A percentile compares a stretch with the other conserved stretches of the same genome.
These are phyloP conservation scores for Daldinia eschscholtzii DNA, from an alignment of 2,329 filamentous ascomycete genomes.

Conservation along the genomic window DNA sequence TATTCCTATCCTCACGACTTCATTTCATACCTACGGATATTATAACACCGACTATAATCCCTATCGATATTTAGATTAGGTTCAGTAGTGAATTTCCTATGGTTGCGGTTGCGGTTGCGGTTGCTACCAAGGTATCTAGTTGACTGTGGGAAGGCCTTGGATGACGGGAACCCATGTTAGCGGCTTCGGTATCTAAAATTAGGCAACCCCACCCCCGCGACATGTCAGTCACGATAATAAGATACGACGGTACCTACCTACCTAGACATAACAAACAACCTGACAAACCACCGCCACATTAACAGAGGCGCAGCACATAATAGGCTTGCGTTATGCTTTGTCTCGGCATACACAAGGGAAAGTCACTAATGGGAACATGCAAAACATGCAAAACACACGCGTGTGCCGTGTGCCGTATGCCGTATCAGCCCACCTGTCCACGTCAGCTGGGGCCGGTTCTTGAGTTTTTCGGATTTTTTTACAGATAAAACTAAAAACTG, in stretches of 20 bases:
- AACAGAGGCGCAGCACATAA: conserved; percentile 32
- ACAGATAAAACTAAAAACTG: not conserved
- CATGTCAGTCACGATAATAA: conserved; percentile 4
- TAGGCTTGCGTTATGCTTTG: conserved; percentile 27
- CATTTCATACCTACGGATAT: no score
- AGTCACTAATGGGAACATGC: conserved; percentile 15
- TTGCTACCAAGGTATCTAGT: no score
- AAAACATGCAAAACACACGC: conserved; percentile 18
- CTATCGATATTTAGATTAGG: no score
- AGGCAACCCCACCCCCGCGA: conserved; percentile 11
- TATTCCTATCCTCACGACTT: no score
- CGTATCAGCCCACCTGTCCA: conserved; percentile 39
- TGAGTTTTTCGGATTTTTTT: conserved; percentile 12
- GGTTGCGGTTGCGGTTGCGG: no score
- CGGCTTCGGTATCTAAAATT: conserved; percentile 35
- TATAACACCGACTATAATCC: no score
- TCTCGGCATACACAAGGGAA: conserved; percentile 1
- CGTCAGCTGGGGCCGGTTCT: conserved; percentile 36
- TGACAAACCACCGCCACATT: conserved; percentile 26
- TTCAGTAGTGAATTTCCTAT: no score
- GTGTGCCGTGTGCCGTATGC: not conserved
- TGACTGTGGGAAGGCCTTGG: not conserved
- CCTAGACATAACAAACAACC: not conserved
- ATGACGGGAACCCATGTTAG: conserved; percentile 6
- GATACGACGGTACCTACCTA: not conserved